Base-by-base conservation (phyloP, 805 yeast genomes). In the Teunomyces stri region DNA sequence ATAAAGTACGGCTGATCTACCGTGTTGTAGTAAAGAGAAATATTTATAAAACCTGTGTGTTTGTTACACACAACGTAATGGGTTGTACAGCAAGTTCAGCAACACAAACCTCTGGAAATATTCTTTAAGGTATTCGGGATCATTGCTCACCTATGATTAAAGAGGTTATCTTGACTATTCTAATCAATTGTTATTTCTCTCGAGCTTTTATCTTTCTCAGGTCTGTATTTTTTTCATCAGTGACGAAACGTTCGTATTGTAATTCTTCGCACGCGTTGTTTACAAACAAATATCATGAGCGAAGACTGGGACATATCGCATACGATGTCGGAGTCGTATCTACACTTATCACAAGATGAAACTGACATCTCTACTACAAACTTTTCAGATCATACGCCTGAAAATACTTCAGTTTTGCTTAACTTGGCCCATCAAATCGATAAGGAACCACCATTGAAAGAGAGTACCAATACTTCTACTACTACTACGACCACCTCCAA, bases 301-400 rank as follows among this genome's bases (percentile, higher is more conserved):
- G 28, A 13, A 37, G 40, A 37, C 29, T n/a, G 40, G 36, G 64
- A 60, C 39, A 44, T 59, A 36, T 52, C 63, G 13, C 60, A 56
- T 38, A 62, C 62, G n/a, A 43, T 60, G 37, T 54, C 68, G 9
- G 70, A 67, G 51, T 65, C 70, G 20, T 66, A 59, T 47, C 48
- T 56, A 45, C 64, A 65, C 48, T 54, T 64, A 15, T 57, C 68
- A 12, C 59, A 56, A 46, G 66, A 62, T 42, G 53, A 54, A 7
- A 38, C 30, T 33, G 55, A 51, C 10, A 31, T 40, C 21, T 33
- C 43, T 25, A 44, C 39, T 34, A 36, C 35, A 21, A 42, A 31
- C 33, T 18, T 46, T 21, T 21, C 28, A 6, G 33, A 30, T 20
- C 39, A 42, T 6, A 46, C 21, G 16, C 16, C 30, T 10, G 43